Evolutionary conservation across 1,284 basidiomycete genomes (phyloP).

Genomic region (Apiotrichum laibachii): DNA sequence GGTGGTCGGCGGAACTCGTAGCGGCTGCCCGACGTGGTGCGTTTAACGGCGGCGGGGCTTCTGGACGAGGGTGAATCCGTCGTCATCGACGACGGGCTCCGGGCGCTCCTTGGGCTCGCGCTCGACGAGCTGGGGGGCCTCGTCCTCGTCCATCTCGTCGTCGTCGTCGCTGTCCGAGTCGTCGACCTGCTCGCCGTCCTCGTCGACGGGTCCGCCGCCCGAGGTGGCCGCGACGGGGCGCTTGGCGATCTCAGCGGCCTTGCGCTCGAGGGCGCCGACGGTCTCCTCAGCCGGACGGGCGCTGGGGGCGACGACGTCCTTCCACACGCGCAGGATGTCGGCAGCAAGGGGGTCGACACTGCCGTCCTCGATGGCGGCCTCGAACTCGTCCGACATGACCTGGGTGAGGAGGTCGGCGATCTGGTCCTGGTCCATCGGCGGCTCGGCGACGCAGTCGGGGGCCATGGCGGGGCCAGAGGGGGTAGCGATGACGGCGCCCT

Average conservation of each 20-base stretch:
- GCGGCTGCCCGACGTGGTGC: neutral
- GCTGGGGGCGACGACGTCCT: constrained; percentile 50
- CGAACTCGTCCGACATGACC: constrained; percentile 80
- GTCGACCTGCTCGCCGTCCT: constrained; percentile 54
- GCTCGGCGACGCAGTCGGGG: constrained; percentile 38
- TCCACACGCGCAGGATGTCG: constrained; percentile 70
- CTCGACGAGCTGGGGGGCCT: constrained; percentile 59
- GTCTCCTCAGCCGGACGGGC: constrained; percentile 56
- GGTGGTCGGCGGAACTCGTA: too few relatives aligned
- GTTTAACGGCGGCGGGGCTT: constrained; percentile 52
- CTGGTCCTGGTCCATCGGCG: constrained; percentile 66
- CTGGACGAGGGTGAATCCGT: constrained; percentile 80
- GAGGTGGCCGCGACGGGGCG: constrained; percentile 29
- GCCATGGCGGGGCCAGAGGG: constrained; percentile 20
- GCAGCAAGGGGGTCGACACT: constrained; percentile 67
- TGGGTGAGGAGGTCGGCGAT: constrained; percentile 69
- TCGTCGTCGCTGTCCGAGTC: constrained; percentile 51
- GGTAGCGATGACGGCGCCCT: constrained; percentile 33
- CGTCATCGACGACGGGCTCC: constrained; percentile 75
- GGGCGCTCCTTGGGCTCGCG: constrained; percentile 44
- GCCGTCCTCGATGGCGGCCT: constrained; percentile 74
- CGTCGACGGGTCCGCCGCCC: constrained; percentile 43
- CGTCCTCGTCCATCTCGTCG: constrained; percentile 50
- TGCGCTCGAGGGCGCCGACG: constrained; percentile 63
- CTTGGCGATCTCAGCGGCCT: constrained; percentile 55